Percentiles rank a stretch among this genome's conserved stretches.
Evolutionary conservation across 2,329 filamentous ascomycete species (phyloP).

Genomic region (Sphaerulina vaccinii): DNA sequence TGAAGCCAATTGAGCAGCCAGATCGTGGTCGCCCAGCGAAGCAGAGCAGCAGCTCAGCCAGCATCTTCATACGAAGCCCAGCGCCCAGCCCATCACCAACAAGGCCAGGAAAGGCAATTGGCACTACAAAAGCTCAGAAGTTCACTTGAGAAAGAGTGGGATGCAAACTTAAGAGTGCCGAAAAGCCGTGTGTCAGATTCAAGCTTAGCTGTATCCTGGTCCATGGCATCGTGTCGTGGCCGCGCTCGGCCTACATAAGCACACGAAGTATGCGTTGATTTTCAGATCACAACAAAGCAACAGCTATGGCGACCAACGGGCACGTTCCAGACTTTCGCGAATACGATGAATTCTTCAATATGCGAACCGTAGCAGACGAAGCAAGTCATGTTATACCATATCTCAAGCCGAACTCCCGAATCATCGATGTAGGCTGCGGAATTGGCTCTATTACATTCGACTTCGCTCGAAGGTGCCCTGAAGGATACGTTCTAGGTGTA

Average conservation of each 20-base stretch:
- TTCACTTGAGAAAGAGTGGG: too few species aligned
- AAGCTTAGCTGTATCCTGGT: neutral
- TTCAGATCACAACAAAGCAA: neutral
- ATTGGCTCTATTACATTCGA: slow-evolving; percentile 46
- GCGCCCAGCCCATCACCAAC: neutral
- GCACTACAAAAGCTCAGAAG: too few species aligned
- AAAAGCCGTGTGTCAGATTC: neutral
- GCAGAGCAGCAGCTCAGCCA: neutral
- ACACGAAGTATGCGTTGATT: neutral
- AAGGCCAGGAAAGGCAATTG: too few species aligned
- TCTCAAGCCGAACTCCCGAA: slow-evolving; percentile 32
- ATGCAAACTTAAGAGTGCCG: neutral
- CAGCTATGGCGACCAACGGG: neutral
- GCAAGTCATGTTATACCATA: slow-evolving; percentile 15
- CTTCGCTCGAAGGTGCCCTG: slow-evolving; percentile 32
- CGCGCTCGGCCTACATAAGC: neutral
- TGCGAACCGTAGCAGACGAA: slow-evolving; percentile 45
- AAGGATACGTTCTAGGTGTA: slow-evolving; percentile 40
- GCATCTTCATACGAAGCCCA: neutral
- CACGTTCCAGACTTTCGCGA: neutral
- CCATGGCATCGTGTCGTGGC: neutral
- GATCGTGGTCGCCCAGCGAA: neutral
- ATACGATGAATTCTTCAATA: slow-evolving; percentile 3
- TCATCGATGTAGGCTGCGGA: slow-evolving; percentile 48
- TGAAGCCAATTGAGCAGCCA: neutral